Evolutionary conservation across 768 basidiomycete genomes (phyloP), one percentile per base, ranked within the genome.

Genomic region (Termitomyces sp.): DNA sequence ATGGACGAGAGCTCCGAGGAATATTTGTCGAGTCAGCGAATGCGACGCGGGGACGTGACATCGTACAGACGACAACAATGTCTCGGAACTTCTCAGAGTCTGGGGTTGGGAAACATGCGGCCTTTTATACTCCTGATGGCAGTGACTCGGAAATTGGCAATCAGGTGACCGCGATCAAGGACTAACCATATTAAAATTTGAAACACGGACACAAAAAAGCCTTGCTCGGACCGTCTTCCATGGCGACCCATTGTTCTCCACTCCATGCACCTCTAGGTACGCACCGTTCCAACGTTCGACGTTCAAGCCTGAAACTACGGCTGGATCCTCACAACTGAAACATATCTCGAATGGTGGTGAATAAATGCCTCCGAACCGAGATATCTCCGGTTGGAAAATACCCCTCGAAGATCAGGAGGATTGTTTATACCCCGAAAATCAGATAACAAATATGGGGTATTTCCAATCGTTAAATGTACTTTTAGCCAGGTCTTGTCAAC

Each of bases 21-120:
- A 56, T 44, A 46, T 65, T 65, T 12, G 64, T 65, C 49, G 62
- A 60, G 60, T 65, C 60, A 52, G 57, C 60, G 46, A 65, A 57
- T 48, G 62, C 55, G 55, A 62, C 61, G 55, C 62, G 64, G 55
- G 60, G 48, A 54, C 55, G 42, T 50, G 57, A 60, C 63, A 64
- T 64, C 59, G 40, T 59, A 28, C 27, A 54, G 60, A 57, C 50
- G 56, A 58, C 59, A 58, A 46, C 57, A 52, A 54, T 40, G 52
- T 48, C 57, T 57, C 59, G 54, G 54, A 57, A 57, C 54, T 52
- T 50, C 59, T 60, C 62, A 49, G 44, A 54, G 54, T 41, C 45
- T 63, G 50, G 27, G 37, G 44, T 46, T 44, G 40, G 49, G 52
- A 57, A 63, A 63, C 62, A 57, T 63, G 59, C 28, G 42, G 45